Conservation (phyloP, 1,284 basidiomycete genomes). For the Bondarzewia mesenterica region DNA sequence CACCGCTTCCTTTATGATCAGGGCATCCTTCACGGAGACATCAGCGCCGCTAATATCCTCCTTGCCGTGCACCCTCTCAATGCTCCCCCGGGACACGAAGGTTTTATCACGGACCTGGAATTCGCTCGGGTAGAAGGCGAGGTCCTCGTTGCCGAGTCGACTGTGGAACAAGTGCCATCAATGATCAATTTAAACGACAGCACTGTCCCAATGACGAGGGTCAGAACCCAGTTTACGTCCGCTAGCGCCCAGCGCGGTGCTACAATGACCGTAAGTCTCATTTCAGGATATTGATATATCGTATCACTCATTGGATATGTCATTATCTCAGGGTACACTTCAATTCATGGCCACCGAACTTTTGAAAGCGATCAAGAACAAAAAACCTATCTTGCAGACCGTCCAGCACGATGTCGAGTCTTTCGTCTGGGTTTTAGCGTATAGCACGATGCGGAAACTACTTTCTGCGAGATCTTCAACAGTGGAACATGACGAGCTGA, state of each 20-base stretch:
- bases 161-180: not conserved
- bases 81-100: not conserved
- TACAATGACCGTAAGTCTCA: not conserved
- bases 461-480: no score
- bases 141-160: not conserved
- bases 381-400: not conserved
- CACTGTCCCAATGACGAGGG: no score
- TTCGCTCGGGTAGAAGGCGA: not conserved
- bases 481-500: no score
- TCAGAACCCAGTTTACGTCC: not conserved
- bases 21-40: conserved; percentile 5
- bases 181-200: not conserved
- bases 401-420: not conserved
- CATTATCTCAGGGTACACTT: not conserved
- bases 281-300: not conserved
- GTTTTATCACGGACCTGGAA: not conserved
- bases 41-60: conserved; percentile 10
- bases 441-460: not conserved
- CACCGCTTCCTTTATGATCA: conserved; percentile 2
- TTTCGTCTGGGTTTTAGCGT: not conserved
- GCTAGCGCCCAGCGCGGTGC: not conserved
- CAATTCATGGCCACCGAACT: not conserved
- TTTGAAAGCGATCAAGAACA: not conserved
- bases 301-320: not conserved
- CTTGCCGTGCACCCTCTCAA: conserved; percentile 2